Percentiles rank a stretch among this genome's conserved stretches.
These are phyloP conservation scores for Beauveria australis DNA, from an alignment of 2,329 filamentous ascomycete species.

Conservation along the genomic window DNA sequence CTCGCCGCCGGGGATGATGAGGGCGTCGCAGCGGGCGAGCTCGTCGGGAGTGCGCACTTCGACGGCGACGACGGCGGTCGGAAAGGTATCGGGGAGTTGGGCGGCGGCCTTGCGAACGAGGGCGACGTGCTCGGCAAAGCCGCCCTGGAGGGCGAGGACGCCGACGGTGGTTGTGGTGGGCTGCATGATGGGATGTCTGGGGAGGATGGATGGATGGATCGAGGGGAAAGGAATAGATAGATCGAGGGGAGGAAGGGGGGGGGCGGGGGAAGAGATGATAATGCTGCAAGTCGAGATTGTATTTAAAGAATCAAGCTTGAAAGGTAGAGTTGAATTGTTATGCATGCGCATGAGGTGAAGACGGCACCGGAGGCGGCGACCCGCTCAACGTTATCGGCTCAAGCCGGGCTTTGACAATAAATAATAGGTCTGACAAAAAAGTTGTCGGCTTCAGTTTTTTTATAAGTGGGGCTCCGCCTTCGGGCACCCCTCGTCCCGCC, in stretches of 20 bases:
- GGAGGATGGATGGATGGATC: neutral
- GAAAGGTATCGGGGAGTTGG: conserved; percentile 30
- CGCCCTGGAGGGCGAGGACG: conserved; percentile 76
- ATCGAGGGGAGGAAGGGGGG: neutral
- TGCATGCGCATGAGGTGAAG: no score
- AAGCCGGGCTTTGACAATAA: neutral
- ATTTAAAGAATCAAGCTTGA: neutral
- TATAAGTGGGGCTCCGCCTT: conserved; percentile 1
- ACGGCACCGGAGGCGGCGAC: neutral
- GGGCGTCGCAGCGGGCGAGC: conserved; percentile 65
- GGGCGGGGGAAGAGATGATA: no score
- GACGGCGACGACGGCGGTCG: conserved; percentile 50
- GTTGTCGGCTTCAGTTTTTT: neutral
- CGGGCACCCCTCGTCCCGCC: conserved; percentile 5
- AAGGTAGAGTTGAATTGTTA: neutral
- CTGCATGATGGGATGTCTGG: conserved; percentile 7
- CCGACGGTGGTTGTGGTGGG: conserved; percentile 40
- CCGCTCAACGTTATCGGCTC: neutral
- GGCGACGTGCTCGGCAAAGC: conserved; percentile 80
- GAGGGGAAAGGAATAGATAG: neutral
- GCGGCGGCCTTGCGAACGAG: conserved; percentile 62
- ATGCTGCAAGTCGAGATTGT: no score
- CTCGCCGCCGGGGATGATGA: conserved; percentile 90
- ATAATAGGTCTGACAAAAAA: neutral
- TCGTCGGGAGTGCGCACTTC: conserved; percentile 73